phyloP scores from a whole-genome alignment of 2,329 filamentous ascomycete genomes.

The Trichothecium roseum region DNA sequence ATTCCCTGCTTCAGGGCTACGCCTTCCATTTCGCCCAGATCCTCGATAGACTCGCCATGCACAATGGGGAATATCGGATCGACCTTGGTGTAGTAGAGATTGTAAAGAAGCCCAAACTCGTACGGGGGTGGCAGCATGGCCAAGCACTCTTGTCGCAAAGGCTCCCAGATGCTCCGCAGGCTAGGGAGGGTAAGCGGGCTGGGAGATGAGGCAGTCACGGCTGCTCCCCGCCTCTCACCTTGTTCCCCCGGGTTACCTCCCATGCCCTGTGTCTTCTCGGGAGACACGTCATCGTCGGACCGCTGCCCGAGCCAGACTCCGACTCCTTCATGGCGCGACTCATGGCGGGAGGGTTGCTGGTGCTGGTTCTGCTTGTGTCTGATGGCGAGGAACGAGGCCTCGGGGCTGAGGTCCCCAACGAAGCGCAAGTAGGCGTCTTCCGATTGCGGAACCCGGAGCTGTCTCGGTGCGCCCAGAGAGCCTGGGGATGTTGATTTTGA shows the following conservation, averaged over 20 bases:
- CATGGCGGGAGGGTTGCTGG: not conserved
- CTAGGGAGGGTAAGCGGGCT: too few species aligned
- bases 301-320: constrained; percentile 9
- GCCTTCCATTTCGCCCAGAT: constrained; percentile 8
- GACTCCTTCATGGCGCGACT: constrained; percentile 6
- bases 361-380: not conserved
- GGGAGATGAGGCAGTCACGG: too few species aligned
- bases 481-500: too few species aligned
- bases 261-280: too few species aligned
- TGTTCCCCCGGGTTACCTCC: too few species aligned
- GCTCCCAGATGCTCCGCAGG: too few species aligned
- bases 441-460: not conserved
- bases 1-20: constrained; percentile 11
- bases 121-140: constrained; percentile 7
- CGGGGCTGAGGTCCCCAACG: constrained; percentile 12
- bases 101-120: constrained; percentile 6
- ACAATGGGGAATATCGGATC: constrained; percentile 12
- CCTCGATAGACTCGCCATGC: constrained; percentile 9
- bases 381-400: constrained; percentile 10
- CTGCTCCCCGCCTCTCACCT: too few species aligned
- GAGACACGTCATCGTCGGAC: not conserved
- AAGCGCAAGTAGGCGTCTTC: constrained; percentile 7
- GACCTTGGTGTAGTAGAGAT: constrained; percentile 11
- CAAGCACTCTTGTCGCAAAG: constrained; percentile 8
- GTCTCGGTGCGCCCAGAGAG: too few species aligned